Conservation (phyloP, 495 filamentous ascomycete species). For the Aspergillus sclerotioniger region DNA sequence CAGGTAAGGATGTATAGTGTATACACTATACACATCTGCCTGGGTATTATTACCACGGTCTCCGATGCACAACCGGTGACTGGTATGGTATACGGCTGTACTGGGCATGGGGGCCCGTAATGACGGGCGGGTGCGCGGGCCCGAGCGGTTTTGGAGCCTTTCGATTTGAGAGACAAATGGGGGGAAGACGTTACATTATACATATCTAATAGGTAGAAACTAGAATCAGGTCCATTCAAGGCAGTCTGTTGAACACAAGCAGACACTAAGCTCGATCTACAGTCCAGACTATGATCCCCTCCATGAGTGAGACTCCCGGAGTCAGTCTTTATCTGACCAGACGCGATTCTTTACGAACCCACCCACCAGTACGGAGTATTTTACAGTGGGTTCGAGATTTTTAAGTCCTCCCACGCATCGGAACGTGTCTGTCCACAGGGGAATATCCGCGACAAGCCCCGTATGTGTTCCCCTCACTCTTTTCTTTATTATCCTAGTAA, state of each 20-base stretch:
- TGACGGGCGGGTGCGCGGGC: constrained; percentile 12
- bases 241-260: background rate
- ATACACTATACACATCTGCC: background rate
- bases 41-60: background rate
- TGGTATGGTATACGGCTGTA: too few species aligned
- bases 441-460: background rate
- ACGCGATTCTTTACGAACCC: background rate
- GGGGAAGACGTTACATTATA: too few species aligned
- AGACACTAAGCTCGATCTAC: background rate
- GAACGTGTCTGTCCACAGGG: background rate
- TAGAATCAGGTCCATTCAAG: background rate
- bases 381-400: background rate
- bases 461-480: background rate
- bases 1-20: background rate
- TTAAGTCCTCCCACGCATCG: background rate
- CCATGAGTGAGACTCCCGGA: too few species aligned
- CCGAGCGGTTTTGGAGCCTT: constrained; percentile 10
- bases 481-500: background rate
- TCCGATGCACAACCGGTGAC: too few species aligned
- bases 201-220: too few species aligned
- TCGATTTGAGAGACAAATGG: too few species aligned
- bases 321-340: background rate
- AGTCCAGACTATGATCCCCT: too few species aligned
- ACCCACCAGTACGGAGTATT: background rate
- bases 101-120: too few species aligned